Evolutionary conservation across 2,329 filamentous ascomycete genomes (phyloP).

Genomic region (Aspergillus pseudoviridinutans): DNA sequence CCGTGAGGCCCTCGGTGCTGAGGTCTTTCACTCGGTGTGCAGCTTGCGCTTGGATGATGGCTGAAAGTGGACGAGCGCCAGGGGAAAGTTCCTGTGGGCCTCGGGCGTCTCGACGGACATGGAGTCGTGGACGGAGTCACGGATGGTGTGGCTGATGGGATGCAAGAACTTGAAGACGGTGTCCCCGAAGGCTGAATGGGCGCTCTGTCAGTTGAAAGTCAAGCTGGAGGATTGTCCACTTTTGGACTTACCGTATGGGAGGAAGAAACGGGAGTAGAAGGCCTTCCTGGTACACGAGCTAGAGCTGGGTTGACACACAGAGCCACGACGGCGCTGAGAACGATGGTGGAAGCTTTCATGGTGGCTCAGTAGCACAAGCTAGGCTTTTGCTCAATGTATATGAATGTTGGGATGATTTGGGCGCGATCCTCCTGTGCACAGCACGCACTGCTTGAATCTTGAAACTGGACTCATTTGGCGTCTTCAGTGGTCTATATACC

Average conservation of each 20-base stretch:
- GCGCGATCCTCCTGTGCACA: not conserved
- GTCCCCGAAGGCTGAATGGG: constrained; percentile 1
- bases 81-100: not conserved
- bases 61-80: not conserved
- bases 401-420: not conserved
- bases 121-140: not conserved
- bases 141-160: not conserved
- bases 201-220: not conserved
- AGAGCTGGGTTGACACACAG: constrained; percentile 20
- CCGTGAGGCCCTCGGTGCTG: not conserved
- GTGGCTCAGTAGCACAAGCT: constrained; percentile 6
- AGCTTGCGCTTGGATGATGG: not conserved
- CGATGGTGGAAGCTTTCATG: constrained; percentile 26
- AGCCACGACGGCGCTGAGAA: constrained; percentile 20
- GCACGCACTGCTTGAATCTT: not conserved
- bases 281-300: constrained; percentile 16
- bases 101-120: not conserved
- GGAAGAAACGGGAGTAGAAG: constrained; percentile 8
- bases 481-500: not conserved
- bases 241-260: constrained; percentile 4
- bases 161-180: constrained; percentile 1
- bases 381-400: not conserved
- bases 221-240: not conserved
- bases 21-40: not conserved
- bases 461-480: not conserved